These are phyloP conservation scores for Ligustrum vulgare DNA, from an alignment of 257 asterid species.

Conservation along the genomic window DNA sequence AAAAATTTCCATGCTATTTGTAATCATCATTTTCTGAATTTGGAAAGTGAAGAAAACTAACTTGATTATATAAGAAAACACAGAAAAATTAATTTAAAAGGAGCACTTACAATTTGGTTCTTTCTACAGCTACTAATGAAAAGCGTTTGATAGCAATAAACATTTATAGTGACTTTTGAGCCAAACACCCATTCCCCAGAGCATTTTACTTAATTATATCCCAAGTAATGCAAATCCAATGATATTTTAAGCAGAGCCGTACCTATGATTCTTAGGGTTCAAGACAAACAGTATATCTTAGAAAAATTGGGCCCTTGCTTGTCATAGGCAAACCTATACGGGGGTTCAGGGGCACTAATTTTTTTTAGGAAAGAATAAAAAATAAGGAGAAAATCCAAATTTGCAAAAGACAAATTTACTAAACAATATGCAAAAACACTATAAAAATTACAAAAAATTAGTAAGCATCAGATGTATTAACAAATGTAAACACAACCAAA, in stretches of 20 bases:
- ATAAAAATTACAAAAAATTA: no score
- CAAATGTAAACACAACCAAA: no score
- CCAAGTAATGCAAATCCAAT: not conserved
- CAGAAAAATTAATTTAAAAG: not conserved
- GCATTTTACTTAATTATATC: not conserved
- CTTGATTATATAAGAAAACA: not conserved
- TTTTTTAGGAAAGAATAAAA: no score
- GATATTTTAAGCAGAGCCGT: not conserved
- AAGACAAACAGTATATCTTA: no score
- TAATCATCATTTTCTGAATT: constrained; percentile 1
- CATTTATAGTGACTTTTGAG: not conserved
- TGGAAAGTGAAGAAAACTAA: not conserved
- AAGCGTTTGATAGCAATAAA: not conserved
- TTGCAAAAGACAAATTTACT: no score
- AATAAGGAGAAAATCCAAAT: no score
- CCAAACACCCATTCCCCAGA: not conserved
- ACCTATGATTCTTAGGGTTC: no score
- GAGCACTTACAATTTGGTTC: not conserved
- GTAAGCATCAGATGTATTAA: no score
- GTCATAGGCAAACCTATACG: no score
- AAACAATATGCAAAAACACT: no score
- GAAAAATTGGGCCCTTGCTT: no score
- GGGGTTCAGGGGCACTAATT: no score
- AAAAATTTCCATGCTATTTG: not conserved
- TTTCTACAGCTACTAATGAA: not conserved